phyloP scores from a whole-genome alignment of 257 asterid genomes.

The Solanum chiquidenum region DNA sequence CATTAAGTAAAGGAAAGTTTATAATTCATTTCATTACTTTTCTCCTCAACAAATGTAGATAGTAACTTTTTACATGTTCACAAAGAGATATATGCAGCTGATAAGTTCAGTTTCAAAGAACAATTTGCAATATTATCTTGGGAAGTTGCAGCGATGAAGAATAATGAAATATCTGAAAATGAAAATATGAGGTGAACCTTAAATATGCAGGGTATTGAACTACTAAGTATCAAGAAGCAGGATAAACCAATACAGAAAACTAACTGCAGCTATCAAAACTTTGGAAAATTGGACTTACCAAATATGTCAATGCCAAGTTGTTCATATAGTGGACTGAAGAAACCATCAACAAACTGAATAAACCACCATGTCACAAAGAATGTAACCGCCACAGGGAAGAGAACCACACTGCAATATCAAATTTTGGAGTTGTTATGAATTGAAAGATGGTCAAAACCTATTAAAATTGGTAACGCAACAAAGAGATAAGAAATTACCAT shows the following conservation, averaged over 20 bases:
- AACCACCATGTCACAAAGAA: slow-evolving; percentile 94
- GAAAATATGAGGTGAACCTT: neutral
- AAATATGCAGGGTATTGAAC: neutral
- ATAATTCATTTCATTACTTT: neutral
- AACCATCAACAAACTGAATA: slow-evolving; percentile 90
- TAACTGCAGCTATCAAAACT: neutral
- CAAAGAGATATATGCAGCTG: neutral
- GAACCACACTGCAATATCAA: slow-evolving; percentile 67
- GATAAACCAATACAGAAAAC: neutral
- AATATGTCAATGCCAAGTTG: slow-evolving; percentile 74
- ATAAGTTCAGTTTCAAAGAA: neutral
- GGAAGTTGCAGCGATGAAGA: neutral
- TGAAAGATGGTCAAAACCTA: neutral
- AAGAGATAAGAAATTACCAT: slow-evolving; percentile 43
- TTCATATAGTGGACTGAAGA: slow-evolving; percentile 88
- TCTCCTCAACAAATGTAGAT: neutral
- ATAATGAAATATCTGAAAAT: neutral
- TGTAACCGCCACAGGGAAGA: slow-evolving; percentile 85
- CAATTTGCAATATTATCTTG: neutral
- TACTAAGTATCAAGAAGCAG: neutral
- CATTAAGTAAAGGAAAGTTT: neutral
- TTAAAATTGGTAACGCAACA: neutral
- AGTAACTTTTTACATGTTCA: neutral
- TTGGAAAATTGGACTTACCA: slow-evolving; percentile 32
- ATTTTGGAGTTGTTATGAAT: neutral